These are phyloP conservation scores for Gracilaria gracilis DNA, from an alignment of 23 red algal species.

Conservation along the genomic window DNA sequence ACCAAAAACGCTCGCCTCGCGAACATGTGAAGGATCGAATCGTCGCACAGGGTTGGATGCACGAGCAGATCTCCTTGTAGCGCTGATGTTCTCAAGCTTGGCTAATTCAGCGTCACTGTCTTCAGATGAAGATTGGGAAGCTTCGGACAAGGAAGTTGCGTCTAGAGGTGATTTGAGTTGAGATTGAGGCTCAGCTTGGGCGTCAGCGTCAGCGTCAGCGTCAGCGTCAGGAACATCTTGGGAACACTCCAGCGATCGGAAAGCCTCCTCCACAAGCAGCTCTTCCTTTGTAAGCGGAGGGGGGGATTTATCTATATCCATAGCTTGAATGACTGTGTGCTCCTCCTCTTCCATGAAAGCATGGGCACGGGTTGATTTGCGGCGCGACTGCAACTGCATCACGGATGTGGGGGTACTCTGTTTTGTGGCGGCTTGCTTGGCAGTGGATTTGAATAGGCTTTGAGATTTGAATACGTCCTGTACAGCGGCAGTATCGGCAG, in stretches of 20 bases:
- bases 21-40: slow-evolving; percentile 10
- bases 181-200: neutral
- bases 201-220: neutral
- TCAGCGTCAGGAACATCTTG: slow-evolving; percentile 1
- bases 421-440: neutral
- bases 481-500: slow-evolving; percentile 15
- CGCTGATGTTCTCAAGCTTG: neutral
- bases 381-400: neutral
- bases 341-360: neutral
- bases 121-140: slow-evolving; percentile 2
- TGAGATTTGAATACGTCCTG: neutral
- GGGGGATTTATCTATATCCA: slow-evolving; percentile 3
- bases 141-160: slow-evolving; percentile 7
- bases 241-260: slow-evolving; percentile 5
- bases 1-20: slow-evolving; percentile 13
- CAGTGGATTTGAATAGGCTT: neutral
- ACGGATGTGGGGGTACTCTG: neutral
- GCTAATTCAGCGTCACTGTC: slow-evolving; percentile 14
- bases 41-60: slow-evolving; percentile 14
- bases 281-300: slow-evolving; percentile 4
- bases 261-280: neutral
- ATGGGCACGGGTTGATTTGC: neutral
- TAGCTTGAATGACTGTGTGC: neutral
- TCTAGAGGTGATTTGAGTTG: neutral
- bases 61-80: slow-evolving; percentile 6